Percentiles rank a stretch among this genome's conserved stretches.
These are phyloP conservation scores for Arthrobotrys megalospora DNA, from an alignment of 2,329 filamentous ascomycete genomes.

Conservation along the genomic window DNA sequence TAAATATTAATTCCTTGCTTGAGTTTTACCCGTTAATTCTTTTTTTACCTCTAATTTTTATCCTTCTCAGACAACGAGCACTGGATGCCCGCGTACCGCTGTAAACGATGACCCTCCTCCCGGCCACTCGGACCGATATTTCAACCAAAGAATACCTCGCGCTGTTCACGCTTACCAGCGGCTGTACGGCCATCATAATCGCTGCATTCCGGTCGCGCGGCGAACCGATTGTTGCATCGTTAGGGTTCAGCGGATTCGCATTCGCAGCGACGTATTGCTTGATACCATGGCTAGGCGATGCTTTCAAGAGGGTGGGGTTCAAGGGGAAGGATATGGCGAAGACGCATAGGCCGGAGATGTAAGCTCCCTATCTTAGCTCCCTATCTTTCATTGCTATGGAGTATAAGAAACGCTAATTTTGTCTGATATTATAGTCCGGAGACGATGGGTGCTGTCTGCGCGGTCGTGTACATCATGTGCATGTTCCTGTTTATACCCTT, in stretches of 20 bases:
- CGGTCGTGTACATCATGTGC: conserved; percentile 89
- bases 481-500: conserved; percentile 96
- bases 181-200: conserved; percentile 80
- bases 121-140: conserved; percentile 55
- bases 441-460: conserved; percentile 94
- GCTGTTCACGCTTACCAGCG: conserved; percentile 75
- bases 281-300: conserved; percentile 92
- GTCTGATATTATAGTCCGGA: conserved; percentile 76
- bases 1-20: neutral
- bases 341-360: conserved; percentile 81
- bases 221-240: conserved; percentile 87
- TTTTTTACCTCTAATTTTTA: neutral
- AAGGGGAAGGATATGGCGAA: conserved; percentile 93
- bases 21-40: conserved; percentile 4
- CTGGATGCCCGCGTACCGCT: neutral
- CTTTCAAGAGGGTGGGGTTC: conserved; percentile 88
- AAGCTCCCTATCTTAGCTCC: conserved; percentile 65
- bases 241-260: conserved; percentile 87
- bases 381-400: neutral
- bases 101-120: conserved; percentile 50
- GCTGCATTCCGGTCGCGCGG: conserved; percentile 89
- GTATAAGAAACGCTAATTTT: conserved; percentile 16
- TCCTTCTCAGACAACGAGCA: conserved; percentile 23
- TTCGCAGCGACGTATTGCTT: conserved; percentile 86
- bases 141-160: conserved; percentile 60